Base-by-base conservation (phyloP, 106 monocot species). In the Gastrodia elata region DNA sequence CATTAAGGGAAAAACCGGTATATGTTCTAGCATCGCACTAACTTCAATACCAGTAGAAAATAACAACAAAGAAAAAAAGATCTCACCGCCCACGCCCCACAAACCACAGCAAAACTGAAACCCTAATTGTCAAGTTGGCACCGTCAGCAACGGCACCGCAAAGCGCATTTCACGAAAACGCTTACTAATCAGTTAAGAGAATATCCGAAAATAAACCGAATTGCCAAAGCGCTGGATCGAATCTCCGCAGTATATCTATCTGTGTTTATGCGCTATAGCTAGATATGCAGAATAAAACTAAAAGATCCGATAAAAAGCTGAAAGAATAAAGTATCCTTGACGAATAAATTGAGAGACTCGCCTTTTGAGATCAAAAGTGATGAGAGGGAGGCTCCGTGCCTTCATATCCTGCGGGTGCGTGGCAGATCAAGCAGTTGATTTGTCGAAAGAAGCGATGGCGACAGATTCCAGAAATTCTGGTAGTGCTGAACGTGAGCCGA, bases 321-420 rank as follows among this genome's bases (percentile, higher is more conserved):
- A 13, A 69, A 25, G 26, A 25, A 41, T 4, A 2, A 2, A 25
- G 25, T n/a, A 69, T 40, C 69, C 39, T 41, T 13, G 40, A 69
- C 69, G 40, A 34, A 32, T 22, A 40, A 39, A 11, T 35, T 22
- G 13, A 15, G 20, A 37, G n/a, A 26, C 69, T 69, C 8, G 35
- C 69, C 69, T 69, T 35, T 69, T 69, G 24, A 40, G 69, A 14
- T 69, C 69, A 20, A 69, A 69, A 25, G 25, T 26, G 41, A 40
- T 41, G 26, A 69, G 2, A 20, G 69, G 69, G 9, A 69, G 39
- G 40, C 69, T 69, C 20, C 10, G 39, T 2, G 69, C 10, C 69
- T 69, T 69, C 69, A 69, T 69, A 39, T 69, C 40, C 69, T 8
- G 69, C 69, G 25, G 69, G 26, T 20, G 25, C 39, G 69, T 40